Evolutionary conservation across 139 green algal species (phyloP), one percentile per base, ranked within the genome.

Genomic region (Auxenochlorella protothecoides): DNA sequence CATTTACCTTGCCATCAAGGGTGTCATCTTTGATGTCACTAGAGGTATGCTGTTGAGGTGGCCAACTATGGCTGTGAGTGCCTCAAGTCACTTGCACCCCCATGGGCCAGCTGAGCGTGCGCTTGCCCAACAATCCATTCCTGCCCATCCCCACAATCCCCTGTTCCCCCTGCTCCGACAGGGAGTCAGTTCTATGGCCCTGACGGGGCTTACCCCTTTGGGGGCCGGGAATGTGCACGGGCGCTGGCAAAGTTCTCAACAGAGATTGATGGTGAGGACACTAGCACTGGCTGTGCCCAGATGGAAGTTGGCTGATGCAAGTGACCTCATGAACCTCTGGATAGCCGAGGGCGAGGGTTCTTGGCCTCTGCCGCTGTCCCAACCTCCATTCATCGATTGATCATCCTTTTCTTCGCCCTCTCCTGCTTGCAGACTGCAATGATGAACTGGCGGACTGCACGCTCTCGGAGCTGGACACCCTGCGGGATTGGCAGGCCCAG

Each of bases 151-250:
- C 53, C 53, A 63, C 9, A 9, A 11, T 3, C 59, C 5, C 7
- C 14, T 10, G 27, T 53, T 4, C 9, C 53, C 15, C 51, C 5
- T 67, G 27, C 0, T 44, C 27, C 27, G 27, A 68, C 76, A 85
- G 80, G 89, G 12, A 79, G 73, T 59, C 66, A 85, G 6, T 96
- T 90, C 68, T 96, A 96, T 72, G 90, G 90, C 0, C 89, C 88
- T 15, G 80, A 89, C 54, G 89, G 89, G 10, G 78, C 89, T n/a
- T 95, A 95, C 76, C 89, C 89, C 2, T 96, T 96, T 84, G 90
- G 85, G 2, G 90, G 90, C 44, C 76, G 78, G 44, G 89, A 96
- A 78, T 89, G 87, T 44, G 88, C 90, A 0, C 81, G 87, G 0
- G 90, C 90, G 2, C 84, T 96, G 63, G 90, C 90, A n/a, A 82